Percentiles rank a stretch among this genome's conserved stretches.
Conservation (phyloP, 352 stramenopile genomes). For the Pythium pyrilobum region DNA sequence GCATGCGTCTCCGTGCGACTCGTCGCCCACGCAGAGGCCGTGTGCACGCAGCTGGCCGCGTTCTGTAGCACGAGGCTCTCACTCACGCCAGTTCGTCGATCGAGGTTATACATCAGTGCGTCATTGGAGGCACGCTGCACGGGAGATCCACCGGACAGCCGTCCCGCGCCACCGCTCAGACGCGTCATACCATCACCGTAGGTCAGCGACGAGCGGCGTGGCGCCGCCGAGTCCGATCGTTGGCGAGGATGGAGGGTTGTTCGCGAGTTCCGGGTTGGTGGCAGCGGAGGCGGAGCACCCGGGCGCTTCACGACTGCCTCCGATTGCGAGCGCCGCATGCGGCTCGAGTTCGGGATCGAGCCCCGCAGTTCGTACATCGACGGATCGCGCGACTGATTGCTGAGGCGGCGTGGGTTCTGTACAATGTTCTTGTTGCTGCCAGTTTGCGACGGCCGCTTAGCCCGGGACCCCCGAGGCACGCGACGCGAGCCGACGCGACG, state of each 20-base stretch:
- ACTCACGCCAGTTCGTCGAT: slow-evolving; percentile 35
- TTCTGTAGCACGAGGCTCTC: slow-evolving; percentile 52
- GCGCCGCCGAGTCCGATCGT: neutral
- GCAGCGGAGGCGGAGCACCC: neutral
- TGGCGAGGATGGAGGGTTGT: slow-evolving; percentile 15
- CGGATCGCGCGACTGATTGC: slow-evolving; percentile 3
- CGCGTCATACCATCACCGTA: neutral
- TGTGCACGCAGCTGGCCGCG: slow-evolving; percentile 56
- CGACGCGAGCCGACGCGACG: slow-evolving; percentile 1
- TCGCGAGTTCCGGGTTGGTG: slow-evolving; percentile 9
- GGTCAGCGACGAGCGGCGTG: slow-evolving; percentile 1
- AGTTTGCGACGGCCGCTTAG: neutral
- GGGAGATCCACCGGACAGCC: neutral
- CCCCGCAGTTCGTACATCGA: slow-evolving; percentile 20
- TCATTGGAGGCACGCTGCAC: slow-evolving; percentile 21
- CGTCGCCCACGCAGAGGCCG: slow-evolving; percentile 66
- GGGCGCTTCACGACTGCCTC: slow-evolving; percentile 4
- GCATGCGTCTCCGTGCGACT: slow-evolving; percentile 69
- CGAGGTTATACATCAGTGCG: slow-evolving; percentile 28
- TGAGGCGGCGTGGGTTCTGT: neutral
- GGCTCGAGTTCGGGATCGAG: slow-evolving; percentile 1
- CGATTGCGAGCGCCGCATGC: slow-evolving; percentile 20
- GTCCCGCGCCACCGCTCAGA: neutral
- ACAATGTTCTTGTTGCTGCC: slow-evolving; percentile 1
- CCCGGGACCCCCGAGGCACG: neutral